Conservation (phyloP, 192 early-diverging fungal genomes). For the Coemansia sp. region DNA sequence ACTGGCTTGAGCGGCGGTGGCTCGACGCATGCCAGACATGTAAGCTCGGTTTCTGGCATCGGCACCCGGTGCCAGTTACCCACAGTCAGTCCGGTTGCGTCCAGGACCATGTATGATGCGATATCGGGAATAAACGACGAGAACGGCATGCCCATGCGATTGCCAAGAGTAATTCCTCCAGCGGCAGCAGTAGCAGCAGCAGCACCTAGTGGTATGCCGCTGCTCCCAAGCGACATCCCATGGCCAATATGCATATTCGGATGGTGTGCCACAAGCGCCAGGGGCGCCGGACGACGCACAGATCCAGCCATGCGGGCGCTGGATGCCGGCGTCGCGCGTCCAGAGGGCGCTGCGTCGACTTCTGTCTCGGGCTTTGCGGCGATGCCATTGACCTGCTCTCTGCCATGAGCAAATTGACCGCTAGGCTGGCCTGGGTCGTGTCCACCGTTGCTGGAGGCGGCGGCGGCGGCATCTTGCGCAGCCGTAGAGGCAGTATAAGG, state of each 20-base stretch:
- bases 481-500: no score
- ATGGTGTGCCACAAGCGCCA: conserved; percentile 24
- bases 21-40: conserved; percentile 47
- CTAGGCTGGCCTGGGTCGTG: no score
- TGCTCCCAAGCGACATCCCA: not conserved
- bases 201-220: not conserved
- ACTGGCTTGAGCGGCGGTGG: conserved; percentile 48
- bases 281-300: conserved; percentile 33
- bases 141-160: conserved; percentile 18
- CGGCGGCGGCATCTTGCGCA: not conserved
- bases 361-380: not conserved
- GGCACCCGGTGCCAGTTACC: conserved; percentile 49
- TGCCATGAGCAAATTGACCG: no score
- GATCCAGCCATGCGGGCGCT: conserved; percentile 6
- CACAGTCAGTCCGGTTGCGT: conserved; percentile 36
- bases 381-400: no score
- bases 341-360: conserved; percentile 3
- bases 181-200: not conserved
- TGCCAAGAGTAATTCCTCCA: conserved; percentile 10
- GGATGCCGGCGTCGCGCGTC: conserved; percentile 3
- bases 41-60: conserved; percentile 43
- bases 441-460: not conserved
- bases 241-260: conserved; percentile 1
- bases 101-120: conserved; percentile 49
- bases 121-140: conserved; percentile 34